A percentile compares a stretch with the other conserved stretches of the same genome.
Conservation (phyloP, 768 basidiomycete species). For the Hirschioporus abietinus region DNA sequence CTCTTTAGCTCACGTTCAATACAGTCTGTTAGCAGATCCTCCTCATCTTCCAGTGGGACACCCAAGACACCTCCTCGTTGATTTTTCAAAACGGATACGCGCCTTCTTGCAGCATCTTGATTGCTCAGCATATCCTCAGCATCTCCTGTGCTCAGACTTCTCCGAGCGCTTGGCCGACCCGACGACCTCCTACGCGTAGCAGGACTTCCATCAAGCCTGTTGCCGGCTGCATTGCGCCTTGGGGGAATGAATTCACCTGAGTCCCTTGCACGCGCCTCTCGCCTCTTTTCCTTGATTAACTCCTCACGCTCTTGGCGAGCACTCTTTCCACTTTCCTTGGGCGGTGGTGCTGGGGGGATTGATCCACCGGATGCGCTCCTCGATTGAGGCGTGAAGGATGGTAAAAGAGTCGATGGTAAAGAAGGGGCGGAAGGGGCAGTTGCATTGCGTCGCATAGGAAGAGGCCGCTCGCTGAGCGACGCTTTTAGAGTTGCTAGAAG, state of each 20-base stretch:
- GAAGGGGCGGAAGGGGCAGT: conserved; percentile 39
- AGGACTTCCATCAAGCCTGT: conserved; percentile 1
- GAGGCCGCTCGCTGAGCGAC: conserved; percentile 12
- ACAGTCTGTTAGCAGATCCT: conserved; percentile 58
- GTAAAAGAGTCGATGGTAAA: conserved; percentile 19
- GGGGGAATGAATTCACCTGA: conserved; percentile 31
- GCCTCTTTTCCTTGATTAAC: conserved; percentile 64
- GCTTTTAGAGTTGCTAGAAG: conserved; percentile 4
- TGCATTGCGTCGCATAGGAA: conserved; percentile 41
- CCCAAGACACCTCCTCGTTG: conserved; percentile 8
- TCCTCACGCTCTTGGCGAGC: conserved; percentile 63
- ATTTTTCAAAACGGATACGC: conserved; percentile 4
- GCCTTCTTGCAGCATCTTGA: conserved; percentile 17
- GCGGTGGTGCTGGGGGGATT: conserved; percentile 39
- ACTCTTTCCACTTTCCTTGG: conserved; percentile 39
- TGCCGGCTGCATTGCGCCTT: neutral
- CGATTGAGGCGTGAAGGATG: conserved; percentile 16
- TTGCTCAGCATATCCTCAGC: conserved; percentile 38
- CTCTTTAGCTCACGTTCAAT: conserved; percentile 72
- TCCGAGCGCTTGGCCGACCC: conserved; percentile 48
- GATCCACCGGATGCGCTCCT: conserved; percentile 36
- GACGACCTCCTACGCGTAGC: neutral
- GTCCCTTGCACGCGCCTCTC: conserved; percentile 54
- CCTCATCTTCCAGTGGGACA: conserved; percentile 32
- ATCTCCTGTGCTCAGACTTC: conserved; percentile 79